These are phyloP conservation scores for Bauhinia variegata DNA, from an alignment of 306 rosid genomes.

Conservation along the genomic window DNA sequence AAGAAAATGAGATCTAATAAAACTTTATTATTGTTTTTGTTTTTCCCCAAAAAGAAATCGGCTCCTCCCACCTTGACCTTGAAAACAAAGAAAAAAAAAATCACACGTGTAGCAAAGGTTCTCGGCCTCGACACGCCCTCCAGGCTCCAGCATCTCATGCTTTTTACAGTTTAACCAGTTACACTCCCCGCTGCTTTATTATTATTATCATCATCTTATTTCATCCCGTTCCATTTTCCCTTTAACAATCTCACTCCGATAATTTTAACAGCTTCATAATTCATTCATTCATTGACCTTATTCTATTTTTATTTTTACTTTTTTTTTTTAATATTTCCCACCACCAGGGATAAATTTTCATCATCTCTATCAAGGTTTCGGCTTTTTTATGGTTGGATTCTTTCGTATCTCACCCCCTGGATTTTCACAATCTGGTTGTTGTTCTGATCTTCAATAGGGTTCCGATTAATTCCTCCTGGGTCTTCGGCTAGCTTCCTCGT, in stretches of 20 bases:
- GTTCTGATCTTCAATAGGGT: conserved; percentile 53
- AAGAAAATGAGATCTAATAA: too few relatives aligned
- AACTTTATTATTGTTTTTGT: too few relatives aligned
- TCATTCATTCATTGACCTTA: conserved; percentile 24
- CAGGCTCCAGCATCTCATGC: too few relatives aligned
- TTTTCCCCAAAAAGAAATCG: too few relatives aligned
- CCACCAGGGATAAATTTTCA: conserved; percentile 32
- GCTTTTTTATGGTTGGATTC: conserved; percentile 62
- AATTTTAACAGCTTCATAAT: conserved; percentile 8
- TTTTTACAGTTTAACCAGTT: conserved; percentile 25
- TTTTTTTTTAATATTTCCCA: not conserved
- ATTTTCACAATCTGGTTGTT: conserved; percentile 56
- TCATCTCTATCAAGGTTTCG: conserved; percentile 60
- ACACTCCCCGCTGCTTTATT: conserved; percentile 6
- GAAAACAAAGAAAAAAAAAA: too few relatives aligned
- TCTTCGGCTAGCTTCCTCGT: conserved; percentile 9
- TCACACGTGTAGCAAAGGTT: too few relatives aligned
- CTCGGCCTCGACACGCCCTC: too few relatives aligned
- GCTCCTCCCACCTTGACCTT: too few relatives aligned
- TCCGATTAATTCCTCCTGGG: conserved; percentile 31
- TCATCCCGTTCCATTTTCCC: not conserved
- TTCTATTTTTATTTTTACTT: not conserved
- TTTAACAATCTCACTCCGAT: conserved; percentile 15
- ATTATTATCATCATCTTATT: not conserved
- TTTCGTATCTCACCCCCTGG: conserved; percentile 65